Conservation (phyloP, 805 yeast genomes). For the Brettanomyces naardenensis region DNA sequence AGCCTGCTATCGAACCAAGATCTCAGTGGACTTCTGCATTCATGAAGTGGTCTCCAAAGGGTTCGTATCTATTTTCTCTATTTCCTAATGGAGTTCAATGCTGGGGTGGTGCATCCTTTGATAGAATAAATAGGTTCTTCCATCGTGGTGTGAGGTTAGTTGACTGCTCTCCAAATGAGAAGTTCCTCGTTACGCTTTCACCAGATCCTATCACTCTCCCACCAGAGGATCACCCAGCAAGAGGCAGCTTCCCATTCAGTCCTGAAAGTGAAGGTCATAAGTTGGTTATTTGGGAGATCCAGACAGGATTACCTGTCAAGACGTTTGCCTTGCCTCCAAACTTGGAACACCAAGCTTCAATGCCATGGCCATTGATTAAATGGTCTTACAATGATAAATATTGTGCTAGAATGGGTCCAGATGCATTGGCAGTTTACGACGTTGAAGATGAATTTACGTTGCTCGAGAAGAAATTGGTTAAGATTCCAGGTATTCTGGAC, state of each 20-base stretch:
- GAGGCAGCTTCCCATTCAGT: constrained; percentile 71
- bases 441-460: constrained; percentile 62
- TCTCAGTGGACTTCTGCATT: constrained; percentile 81
- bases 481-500: constrained; percentile 77
- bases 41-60: constrained; percentile 88
- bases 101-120: constrained; percentile 88
- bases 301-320: constrained; percentile 74
- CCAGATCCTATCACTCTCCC: constrained; percentile 74
- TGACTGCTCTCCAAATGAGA: constrained; percentile 90
- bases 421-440: constrained; percentile 86
- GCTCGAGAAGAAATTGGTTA: constrained; percentile 77
- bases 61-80: constrained; percentile 77
- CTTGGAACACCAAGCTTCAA: constrained; percentile 54
- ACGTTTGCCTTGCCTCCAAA: constrained; percentile 85
- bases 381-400: constrained; percentile 92
- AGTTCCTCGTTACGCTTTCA: constrained; percentile 82
- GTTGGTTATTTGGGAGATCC: constrained; percentile 86
- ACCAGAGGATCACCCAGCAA: constrained; percentile 54
- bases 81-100: constrained; percentile 93
- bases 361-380: constrained; percentile 94
- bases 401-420: constrained; percentile 93
- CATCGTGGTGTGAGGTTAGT: constrained; percentile 87
- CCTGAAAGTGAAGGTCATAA: constrained; percentile 88
- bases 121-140: constrained; percentile 64
- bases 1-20: constrained; percentile 71